A percentile compares a stretch with the other conserved stretches of the same genome.
Conservation (phyloP, 805 yeast genomes). For the Metschnikowia anglica region DNA sequence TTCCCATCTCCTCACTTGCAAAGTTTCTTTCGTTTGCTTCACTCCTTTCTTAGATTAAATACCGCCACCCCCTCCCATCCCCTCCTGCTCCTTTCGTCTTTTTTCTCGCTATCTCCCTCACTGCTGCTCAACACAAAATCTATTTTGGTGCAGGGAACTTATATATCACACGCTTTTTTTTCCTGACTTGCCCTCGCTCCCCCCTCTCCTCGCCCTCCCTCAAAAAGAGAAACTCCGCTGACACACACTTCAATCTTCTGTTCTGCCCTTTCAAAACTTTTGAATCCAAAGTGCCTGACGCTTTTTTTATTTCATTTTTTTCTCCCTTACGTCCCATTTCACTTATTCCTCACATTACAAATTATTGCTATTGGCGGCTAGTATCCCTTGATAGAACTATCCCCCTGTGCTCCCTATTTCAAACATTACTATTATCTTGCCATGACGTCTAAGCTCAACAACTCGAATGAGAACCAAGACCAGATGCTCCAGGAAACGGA, state of each 20-base stretch:
- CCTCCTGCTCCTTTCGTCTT: no score
- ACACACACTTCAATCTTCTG: conserved; percentile 1
- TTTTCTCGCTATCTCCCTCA: no score
- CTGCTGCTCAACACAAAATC: not conserved
- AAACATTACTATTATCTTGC: not conserved
- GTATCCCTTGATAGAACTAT: no score
- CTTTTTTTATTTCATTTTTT: not conserved
- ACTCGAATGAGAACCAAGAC: conserved; percentile 32
- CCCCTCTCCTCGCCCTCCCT: not conserved
- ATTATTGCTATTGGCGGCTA: no score
- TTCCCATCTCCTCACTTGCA: not conserved
- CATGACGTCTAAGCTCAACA: conserved; percentile 35
- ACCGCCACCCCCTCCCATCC: no score
- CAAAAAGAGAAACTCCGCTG: not conserved
- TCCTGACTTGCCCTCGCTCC: not conserved
- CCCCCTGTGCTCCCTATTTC: no score
- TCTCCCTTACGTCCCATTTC: not conserved
- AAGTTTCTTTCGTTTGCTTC: not conserved
- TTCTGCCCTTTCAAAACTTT: conserved; percentile 4
- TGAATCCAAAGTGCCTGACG: not conserved
- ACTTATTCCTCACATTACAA: not conserved
- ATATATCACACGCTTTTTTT: conserved; percentile 6
- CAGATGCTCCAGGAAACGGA: conserved; percentile 32
- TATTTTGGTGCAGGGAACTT: conserved; percentile 3
- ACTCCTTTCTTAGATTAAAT: no score